Evolutionary conservation across 805 yeast genomes (phyloP).

Genomic region (Debaryomyces castellii): DNA sequence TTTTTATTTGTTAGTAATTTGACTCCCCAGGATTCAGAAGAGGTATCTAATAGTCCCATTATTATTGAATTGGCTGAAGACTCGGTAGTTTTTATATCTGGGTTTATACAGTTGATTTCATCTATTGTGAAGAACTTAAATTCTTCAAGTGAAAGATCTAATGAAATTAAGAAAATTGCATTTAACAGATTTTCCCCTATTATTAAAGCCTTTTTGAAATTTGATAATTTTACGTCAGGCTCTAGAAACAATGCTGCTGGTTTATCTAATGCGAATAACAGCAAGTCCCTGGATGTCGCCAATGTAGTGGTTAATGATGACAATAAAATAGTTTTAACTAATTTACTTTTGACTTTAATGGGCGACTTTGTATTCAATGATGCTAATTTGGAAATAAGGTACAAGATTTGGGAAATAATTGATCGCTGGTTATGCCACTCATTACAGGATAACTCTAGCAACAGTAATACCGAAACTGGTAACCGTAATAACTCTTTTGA

Average conservation of each 20-base stretch:
- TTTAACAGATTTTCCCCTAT: conserved; percentile 35
- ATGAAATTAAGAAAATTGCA: conserved; percentile 23
- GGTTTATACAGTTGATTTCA: conserved; percentile 65
- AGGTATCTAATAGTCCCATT: conserved; percentile 31
- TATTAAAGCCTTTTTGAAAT: conserved; percentile 33
- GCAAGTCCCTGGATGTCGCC: conserved; percentile 16
- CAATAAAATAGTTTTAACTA: conserved; percentile 34
- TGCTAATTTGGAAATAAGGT: conserved; percentile 31
- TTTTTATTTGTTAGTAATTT: conserved; percentile 20
- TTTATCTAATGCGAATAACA: conserved; percentile 1
- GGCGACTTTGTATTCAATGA: conserved; percentile 48
- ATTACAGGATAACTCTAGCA: conserved; percentile 3
- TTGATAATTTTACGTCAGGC: conserved; percentile 35
- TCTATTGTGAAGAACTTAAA: conserved; percentile 29
- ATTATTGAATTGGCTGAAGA: conserved; percentile 71
- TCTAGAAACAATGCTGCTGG: conserved; percentile 8
- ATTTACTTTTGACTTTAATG: conserved; percentile 51
- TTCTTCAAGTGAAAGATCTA: conserved; percentile 20
- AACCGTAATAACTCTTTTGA: neutral
- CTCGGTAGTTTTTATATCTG: conserved; percentile 69
- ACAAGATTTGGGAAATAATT: conserved; percentile 62
- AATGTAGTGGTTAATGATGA: conserved; percentile 29
- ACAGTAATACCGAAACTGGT: neutral
- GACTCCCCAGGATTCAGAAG: conserved; percentile 18
- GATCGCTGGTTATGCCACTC: conserved; percentile 67